Evolutionary conservation across 805 yeast species (phyloP), one percentile per base, ranked within the genome.

Genomic region (Hermanozyma aechmeae): DNA sequence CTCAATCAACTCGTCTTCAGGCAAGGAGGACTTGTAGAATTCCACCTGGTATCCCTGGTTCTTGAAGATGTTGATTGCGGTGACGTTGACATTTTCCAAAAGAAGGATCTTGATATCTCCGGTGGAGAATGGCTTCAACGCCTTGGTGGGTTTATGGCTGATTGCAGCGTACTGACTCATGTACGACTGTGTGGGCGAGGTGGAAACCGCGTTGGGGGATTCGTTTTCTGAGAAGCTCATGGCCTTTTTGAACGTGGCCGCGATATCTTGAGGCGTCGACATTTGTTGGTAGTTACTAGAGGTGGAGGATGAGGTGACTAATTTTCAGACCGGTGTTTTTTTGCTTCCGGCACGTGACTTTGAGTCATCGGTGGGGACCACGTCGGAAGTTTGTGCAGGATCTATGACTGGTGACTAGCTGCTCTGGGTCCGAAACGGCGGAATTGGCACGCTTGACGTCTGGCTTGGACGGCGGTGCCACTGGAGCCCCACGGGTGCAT

Each of bases 1-100:
- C 64, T 85, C 95, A 50, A 92, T 84, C 54, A 92, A 75, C 63
- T 86, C 96, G 7, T 78, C 95, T 60, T 92, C 97, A 15, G 84
- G 79, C 46, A 92, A 64, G 5, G 96, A 83, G 31, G 87, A 65
- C 67, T 85, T 87, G 67, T 79, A 74, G 60, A 83, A 84, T 56
- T 92, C 98, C 30, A 92, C 95, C 65, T 92, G 97, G 67, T 92
- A 92, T 34, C 98, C 98, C 67, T 92, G 96, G 31, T 69, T 70
- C 36, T 66, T 69, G 61, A 92, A 79, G 39, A 86, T 85, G 29
- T 78, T 75, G 42, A 92, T 73, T 28, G 98, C 98, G 28, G 96
- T 85, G 58, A 73, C 70, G 55, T 92, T 92, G 46, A 92, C 95
- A 50, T 92, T 92, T 62, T 92, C 98, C 39, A 92, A 68, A 40